Conservation (phyloP, 176 grass and related monocot genomes). For the Puccinellia tenuiflora region DNA sequence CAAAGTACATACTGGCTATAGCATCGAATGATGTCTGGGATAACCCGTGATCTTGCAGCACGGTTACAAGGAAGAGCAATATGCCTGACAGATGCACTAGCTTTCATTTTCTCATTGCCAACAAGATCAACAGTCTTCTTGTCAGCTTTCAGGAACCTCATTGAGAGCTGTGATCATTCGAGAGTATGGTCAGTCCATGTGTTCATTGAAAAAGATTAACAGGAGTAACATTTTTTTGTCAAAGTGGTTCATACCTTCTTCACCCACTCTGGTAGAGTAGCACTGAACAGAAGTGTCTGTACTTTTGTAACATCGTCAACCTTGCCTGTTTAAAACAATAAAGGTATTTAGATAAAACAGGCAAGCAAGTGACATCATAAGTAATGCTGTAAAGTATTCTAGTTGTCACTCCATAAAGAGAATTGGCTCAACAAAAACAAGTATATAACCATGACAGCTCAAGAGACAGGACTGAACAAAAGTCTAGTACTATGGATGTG, state of each 20-base stretch:
- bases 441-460: background rate
- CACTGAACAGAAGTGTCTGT: constrained; percentile 96
- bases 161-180: constrained; percentile 61
- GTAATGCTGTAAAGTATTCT: background rate
- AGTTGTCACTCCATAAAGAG: background rate
- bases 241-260: constrained; percentile 46
- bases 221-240: background rate
- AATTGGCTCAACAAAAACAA: background rate
- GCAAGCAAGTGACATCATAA: background rate
- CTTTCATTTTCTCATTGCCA: constrained; percentile 87
- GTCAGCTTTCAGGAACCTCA: constrained; percentile 73
- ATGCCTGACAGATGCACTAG: constrained; percentile 86
- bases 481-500: background rate
- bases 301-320: constrained; percentile 90
- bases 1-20: constrained; percentile 73
- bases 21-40: constrained; percentile 89
- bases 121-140: constrained; percentile 95
- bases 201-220: background rate
- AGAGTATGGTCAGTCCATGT: constrained; percentile 1
- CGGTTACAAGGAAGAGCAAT: constrained; percentile 90
- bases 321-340: constrained; percentile 56
- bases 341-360: background rate
- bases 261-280: constrained; percentile 89
- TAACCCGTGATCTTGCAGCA: constrained; percentile 70
- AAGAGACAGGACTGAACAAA: background rate